Percentiles rank a stretch among this genome's conserved stretches.
These are phyloP conservation scores for Apiotrichum veenhuisii DNA, from an alignment of 1,284 basidiomycete species.

Conservation along the genomic window DNA sequence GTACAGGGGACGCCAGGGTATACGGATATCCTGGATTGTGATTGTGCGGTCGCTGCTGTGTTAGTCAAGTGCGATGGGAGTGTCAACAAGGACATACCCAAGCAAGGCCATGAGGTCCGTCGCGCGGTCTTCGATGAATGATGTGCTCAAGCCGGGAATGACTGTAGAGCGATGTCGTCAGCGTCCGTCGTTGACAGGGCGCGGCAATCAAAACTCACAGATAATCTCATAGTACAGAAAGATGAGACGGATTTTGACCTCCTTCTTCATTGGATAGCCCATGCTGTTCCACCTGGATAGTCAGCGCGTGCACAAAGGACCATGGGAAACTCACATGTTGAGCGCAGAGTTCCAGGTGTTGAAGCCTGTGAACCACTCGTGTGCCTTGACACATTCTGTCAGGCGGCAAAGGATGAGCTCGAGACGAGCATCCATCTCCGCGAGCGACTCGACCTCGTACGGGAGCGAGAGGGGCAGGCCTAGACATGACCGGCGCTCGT, in stretches of 20 bases:
- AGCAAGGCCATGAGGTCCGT: constrained; percentile 53
- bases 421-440: constrained; percentile 73
- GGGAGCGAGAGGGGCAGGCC: constrained; percentile 57
- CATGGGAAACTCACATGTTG: constrained; percentile 57
- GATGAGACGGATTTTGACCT: constrained; percentile 69
- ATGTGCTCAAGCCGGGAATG: constrained; percentile 55
- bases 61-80: constrained; percentile 52
- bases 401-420: constrained; percentile 67
- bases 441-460: constrained; percentile 74
- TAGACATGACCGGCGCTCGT: constrained; percentile 40
- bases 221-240: constrained; percentile 70
- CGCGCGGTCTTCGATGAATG: constrained; percentile 53
- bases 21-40: constrained; percentile 72
- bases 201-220: constrained; percentile 30
- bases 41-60: constrained; percentile 68
- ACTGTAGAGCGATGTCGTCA: constrained; percentile 40
- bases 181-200: neutral
- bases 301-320: constrained; percentile 24
- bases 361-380: constrained; percentile 73
- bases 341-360: constrained; percentile 74
- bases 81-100: constrained; percentile 56
- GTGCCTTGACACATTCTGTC: constrained; percentile 69
- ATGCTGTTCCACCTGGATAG: constrained; percentile 67
- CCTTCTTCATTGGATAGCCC: constrained; percentile 79
- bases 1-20: constrained; percentile 85